Conservation (phyloP, 495 filamentous ascomycete genomes). For the Aspergillus nidulans region DNA sequence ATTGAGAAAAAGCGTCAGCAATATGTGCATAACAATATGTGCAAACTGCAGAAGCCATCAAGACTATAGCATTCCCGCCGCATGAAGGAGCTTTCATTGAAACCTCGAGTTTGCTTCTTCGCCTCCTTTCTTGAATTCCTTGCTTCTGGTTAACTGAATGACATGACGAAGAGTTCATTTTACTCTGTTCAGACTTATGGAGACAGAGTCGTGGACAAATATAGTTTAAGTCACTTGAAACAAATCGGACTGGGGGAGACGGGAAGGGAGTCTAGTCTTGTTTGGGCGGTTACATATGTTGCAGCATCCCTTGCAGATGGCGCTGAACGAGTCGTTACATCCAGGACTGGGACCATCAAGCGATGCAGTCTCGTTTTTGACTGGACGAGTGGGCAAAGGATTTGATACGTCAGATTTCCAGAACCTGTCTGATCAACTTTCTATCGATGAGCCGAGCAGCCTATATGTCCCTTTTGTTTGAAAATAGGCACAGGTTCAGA, state of each 20-base stretch:
- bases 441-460: slow-evolving; percentile 15
- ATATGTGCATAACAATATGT: not conserved
- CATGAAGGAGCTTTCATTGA: not conserved
- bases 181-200: not conserved
- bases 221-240: not conserved
- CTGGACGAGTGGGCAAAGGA: slow-evolving; percentile 1
- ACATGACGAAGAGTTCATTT: not conserved
- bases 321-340: slow-evolving; percentile 10
- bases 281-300: slow-evolving; percentile 5
- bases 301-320: slow-evolving; percentile 22
- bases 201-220: not conserved
- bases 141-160: not conserved
- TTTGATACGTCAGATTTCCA: slow-evolving; percentile 21
- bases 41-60: slow-evolving; percentile 1
- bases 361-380: slow-evolving; percentile 13
- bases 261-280: not conserved
- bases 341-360: slow-evolving; percentile 16
- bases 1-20: not conserved
- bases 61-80: not conserved
- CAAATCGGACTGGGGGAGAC: not conserved
- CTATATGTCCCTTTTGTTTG: not conserved
- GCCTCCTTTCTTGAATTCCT: not conserved
- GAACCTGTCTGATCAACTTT: slow-evolving; percentile 21
- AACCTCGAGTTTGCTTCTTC: not conserved
- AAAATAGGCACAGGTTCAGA: not conserved